Percentiles rank a stretch among this genome's conserved stretches.
phyloP scores from a whole-genome alignment of 257 asterid species.

The Nicotiana tomentosiformis region DNA sequence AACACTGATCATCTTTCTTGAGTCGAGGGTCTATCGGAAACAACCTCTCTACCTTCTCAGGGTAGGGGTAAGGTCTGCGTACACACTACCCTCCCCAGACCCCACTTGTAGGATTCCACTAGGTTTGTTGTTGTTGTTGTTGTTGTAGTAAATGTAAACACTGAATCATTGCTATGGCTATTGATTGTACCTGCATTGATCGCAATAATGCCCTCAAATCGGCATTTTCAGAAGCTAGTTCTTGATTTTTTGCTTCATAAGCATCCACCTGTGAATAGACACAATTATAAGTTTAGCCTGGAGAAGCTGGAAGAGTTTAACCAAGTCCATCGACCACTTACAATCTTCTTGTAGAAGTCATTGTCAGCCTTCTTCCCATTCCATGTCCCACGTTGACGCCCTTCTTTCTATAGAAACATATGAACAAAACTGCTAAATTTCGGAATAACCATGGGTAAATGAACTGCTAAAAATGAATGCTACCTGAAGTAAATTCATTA shows the following conservation, averaged over 20 bases:
- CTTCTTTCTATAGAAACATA: conserved; percentile 71
- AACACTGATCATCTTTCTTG: too few species aligned
- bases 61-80: too few species aligned
- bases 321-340: conserved; percentile 32
- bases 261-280: conserved; percentile 74
- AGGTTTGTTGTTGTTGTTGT: too few species aligned
- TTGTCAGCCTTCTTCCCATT: conserved; percentile 78
- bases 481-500: conserved; percentile 94
- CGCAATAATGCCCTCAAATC: conserved; percentile 91
- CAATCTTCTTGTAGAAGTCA: conserved; percentile 92
- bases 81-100: too few species aligned
- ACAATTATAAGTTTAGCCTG: background rate
- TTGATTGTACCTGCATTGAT: conserved; percentile 73
- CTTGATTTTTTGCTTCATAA: conserved; percentile 92
- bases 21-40: too few species aligned
- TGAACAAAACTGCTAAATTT: conserved; percentile 12
- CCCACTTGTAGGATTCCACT: too few species aligned
- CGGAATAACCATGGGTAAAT: background rate
- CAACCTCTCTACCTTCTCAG: too few species aligned
- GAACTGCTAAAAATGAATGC: conserved; percentile 8
- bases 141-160: too few species aligned
- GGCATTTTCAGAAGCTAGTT: conserved; percentile 85
- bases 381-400: conserved; percentile 99
- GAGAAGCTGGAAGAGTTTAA: background rate
- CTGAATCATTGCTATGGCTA: background rate